Percentiles rank a stretch among this genome's conserved stretches.
Conservation (phyloP, 2,329 filamentous ascomycete species). For the Claviceps maximensis region DNA sequence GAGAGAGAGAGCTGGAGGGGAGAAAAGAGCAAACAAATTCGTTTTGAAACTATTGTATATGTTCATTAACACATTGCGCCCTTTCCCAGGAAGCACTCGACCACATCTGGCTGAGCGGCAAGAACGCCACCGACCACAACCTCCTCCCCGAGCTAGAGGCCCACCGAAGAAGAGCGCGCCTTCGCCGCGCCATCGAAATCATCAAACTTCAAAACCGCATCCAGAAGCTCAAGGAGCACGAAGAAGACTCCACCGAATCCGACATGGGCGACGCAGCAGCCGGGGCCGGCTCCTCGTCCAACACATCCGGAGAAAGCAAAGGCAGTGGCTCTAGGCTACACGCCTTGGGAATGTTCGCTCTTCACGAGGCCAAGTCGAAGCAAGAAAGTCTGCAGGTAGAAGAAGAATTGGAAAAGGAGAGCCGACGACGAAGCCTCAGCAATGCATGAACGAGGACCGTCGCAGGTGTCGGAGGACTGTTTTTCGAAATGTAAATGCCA, state of each 20-base stretch:
- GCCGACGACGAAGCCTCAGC: slow-evolving; percentile 22
- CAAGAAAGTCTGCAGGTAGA: slow-evolving; percentile 61
- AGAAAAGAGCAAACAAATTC: not conserved
- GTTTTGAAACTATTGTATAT: not conserved
- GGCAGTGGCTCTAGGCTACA: slow-evolving; percentile 7
- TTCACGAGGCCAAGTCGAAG: slow-evolving; percentile 45
- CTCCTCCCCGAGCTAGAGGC: slow-evolving; percentile 85
- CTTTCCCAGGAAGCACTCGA: slow-evolving; percentile 53
- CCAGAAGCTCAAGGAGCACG: slow-evolving; percentile 83
- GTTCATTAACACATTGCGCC: not conserved
- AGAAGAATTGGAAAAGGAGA: slow-evolving; percentile 41
- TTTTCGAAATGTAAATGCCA: not conserved
- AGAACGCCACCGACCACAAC: slow-evolving; percentile 90
- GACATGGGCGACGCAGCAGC: slow-evolving; percentile 51
- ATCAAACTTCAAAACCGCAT: slow-evolving; percentile 95
- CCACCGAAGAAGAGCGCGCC: slow-evolving; percentile 81
- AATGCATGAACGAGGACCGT: not conserved
- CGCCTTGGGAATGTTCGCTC: slow-evolving; percentile 7
- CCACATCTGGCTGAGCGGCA: slow-evolving; percentile 81
- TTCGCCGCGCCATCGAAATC: slow-evolving; percentile 87
- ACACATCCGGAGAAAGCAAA: slow-evolving; percentile 33
- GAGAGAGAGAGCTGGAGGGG: not conserved
- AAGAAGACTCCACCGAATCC: slow-evolving; percentile 67
- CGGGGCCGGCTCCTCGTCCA: slow-evolving; percentile 12
- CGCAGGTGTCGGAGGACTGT: not conserved